A percentile compares a stretch with the other conserved stretches of the same genome.
phyloP scores from a whole-genome alignment of 1,139 yeast genomes.

The Pneumocystis canis region DNA sequence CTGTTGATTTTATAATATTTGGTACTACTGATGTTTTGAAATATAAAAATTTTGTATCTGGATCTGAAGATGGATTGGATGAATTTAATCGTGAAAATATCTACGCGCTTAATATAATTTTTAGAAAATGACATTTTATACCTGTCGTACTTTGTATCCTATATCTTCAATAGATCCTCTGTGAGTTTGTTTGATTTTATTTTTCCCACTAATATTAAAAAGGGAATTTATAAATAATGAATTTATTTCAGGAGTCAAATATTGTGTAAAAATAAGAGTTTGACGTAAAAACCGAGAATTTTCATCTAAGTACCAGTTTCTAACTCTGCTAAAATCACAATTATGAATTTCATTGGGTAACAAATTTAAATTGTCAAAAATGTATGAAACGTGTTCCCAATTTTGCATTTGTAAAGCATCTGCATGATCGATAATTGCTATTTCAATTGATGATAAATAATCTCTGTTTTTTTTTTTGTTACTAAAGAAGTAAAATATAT shows the following conservation, averaged over 20 bases:
- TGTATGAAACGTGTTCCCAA: conserved; percentile 63
- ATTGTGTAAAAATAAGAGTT: conserved; percentile 58
- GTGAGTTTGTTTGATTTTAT: conserved; percentile 34
- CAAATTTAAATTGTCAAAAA: conserved; percentile 56
- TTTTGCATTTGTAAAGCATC: conserved; percentile 86
- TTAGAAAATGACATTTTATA: conserved; percentile 27
- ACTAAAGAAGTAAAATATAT: conserved; percentile 5
- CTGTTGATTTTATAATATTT: conserved; percentile 32
- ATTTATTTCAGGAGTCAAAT: conserved; percentile 66
- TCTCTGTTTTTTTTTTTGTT: conserved; percentile 34
- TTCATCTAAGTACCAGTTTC: conserved; percentile 87
- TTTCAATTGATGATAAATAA: conserved; percentile 76
- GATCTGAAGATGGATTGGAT: conserved; percentile 46
- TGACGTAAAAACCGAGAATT: conserved; percentile 65
- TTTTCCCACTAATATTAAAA: conserved; percentile 49
- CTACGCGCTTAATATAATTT: conserved; percentile 4
- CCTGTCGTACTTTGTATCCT: conserved; percentile 51
- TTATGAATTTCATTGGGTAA: conserved; percentile 69
- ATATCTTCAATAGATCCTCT: conserved; percentile 30
- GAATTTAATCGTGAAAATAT: conserved; percentile 36
- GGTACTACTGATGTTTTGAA: conserved; percentile 66
- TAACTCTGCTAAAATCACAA: conserved; percentile 79
- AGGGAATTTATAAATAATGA: conserved; percentile 46
- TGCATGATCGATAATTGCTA: conserved; percentile 64
- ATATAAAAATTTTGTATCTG: conserved; percentile 65